A percentile compares a stretch with the other conserved stretches of the same genome.
Evolutionary conservation across 2,329 filamentous ascomycete genomes (phyloP).

Genomic region (Rhinocladiella similis): DNA sequence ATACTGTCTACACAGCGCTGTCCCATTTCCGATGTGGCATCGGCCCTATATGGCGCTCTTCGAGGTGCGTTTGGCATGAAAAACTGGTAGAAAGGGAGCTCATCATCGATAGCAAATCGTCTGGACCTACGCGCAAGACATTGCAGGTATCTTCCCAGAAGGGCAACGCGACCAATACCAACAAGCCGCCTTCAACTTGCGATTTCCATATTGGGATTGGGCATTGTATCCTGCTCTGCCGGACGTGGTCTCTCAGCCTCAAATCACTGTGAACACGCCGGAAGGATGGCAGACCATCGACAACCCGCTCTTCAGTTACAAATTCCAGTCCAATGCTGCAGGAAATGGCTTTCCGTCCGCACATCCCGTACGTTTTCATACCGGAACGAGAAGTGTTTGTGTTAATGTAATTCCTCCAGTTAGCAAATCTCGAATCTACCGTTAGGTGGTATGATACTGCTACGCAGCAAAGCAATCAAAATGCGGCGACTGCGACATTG

Average conservation of each 20-base stretch:
- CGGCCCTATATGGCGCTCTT: slow-evolving; percentile 71
- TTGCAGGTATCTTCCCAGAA: slow-evolving; percentile 45
- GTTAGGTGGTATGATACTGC: slow-evolving; percentile 24
- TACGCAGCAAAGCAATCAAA: slow-evolving; percentile 22
- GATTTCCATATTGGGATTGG: slow-evolving; percentile 54
- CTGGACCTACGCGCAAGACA: slow-evolving; percentile 39
- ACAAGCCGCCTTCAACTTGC: slow-evolving; percentile 41
- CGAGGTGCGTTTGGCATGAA: slow-evolving; percentile 44
- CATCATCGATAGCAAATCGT: slow-evolving; percentile 37
- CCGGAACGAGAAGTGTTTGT: neutral
- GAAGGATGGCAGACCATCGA: slow-evolving; percentile 38
- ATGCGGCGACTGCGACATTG: slow-evolving; percentile 22
- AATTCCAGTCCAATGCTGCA: slow-evolving; percentile 23
- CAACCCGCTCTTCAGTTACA: slow-evolving; percentile 51
- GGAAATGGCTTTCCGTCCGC: slow-evolving; percentile 28
- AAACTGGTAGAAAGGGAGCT: neutral
- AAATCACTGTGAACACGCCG: slow-evolving; percentile 46
- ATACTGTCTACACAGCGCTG: slow-evolving; percentile 75
- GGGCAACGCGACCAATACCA: slow-evolving; percentile 50
- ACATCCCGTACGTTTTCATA: slow-evolving; percentile 15
- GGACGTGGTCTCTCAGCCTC: slow-evolving; percentile 40
- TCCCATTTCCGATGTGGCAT: slow-evolving; percentile 81
- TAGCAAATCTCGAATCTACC: slow-evolving; percentile 23
- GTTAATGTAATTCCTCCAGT: slow-evolving; percentile 7
- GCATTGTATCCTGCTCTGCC: slow-evolving; percentile 38